phyloP scores from a whole-genome alignment of 192 early-diverging fungal genomes.

The Piromyces sp. region DNA sequence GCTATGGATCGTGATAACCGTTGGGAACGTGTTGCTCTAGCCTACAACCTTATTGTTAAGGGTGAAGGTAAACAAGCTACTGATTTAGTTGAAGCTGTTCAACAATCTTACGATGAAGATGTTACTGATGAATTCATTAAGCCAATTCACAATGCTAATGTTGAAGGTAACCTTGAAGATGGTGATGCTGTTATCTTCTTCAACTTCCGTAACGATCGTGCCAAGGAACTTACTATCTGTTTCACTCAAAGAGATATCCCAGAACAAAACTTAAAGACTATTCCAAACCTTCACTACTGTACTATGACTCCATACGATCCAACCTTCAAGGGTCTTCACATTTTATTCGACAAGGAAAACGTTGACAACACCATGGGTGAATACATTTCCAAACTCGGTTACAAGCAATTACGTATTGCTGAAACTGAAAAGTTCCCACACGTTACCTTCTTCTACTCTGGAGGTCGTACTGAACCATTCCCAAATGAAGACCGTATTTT shows the following conservation, averaged over 20 bases:
- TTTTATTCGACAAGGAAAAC: conserved; percentile 9
- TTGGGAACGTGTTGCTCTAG: conserved; percentile 94
- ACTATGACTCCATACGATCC: not conserved
- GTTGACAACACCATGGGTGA: conserved; percentile 98
- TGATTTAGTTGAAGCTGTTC: conserved; percentile 48
- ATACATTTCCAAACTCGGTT: conserved; percentile 74
- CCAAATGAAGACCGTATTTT: conserved; percentile 70
- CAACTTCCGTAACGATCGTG: conserved; percentile 98
- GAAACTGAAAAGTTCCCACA: conserved; percentile 99
- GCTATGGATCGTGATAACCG: conserved; percentile 99
- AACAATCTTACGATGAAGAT: conserved; percentile 68
- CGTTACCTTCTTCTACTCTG: conserved; percentile 99
- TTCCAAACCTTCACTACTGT: not conserved
- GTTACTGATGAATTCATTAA: conserved; percentile 99
- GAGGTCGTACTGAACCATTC: conserved; percentile 88
- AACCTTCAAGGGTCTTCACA: not conserved
- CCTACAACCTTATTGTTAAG: conserved; percentile 74
- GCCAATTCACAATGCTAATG: conserved; percentile 70
- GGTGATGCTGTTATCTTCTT: conserved; percentile 91
- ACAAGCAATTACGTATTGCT: conserved; percentile 88
- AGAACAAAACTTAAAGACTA: conserved; percentile 20
- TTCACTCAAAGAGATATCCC: conserved; percentile 52
- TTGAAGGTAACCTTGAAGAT: conserved; percentile 62
- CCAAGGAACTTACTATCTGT: conserved; percentile 78
- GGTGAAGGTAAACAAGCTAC: conserved; percentile 33